Percentiles rank a stretch among this genome's conserved stretches.
Evolutionary conservation across 2,329 filamentous ascomycete genomes (phyloP).

Genomic region (Alternaria atra): DNA sequence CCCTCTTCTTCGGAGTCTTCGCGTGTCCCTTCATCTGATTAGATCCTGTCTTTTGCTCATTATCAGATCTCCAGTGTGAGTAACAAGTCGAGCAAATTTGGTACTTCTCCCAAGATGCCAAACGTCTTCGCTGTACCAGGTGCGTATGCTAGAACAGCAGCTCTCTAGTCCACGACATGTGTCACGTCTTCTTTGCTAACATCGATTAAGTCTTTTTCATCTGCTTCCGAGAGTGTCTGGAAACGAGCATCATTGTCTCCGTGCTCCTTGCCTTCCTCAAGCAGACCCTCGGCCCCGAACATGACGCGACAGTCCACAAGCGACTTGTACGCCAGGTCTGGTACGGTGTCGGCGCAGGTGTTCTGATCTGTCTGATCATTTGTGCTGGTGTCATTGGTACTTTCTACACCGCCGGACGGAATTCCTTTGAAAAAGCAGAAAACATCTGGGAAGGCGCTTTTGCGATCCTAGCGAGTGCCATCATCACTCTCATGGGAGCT

Average conservation of each 20-base stretch:
- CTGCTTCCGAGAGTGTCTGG: conserved; percentile 84
- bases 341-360: conserved; percentile 69
- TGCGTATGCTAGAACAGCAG: conserved; percentile 34
- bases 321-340: conserved; percentile 73
- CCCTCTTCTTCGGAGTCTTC: neutral
- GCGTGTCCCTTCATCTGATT: conserved; percentile 30
- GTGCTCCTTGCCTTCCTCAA: conserved; percentile 88
- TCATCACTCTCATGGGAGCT: conserved; percentile 83
- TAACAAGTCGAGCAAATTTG: conserved; percentile 3
- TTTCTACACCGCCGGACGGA: conserved; percentile 69
- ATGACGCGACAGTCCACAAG: conserved; percentile 71
- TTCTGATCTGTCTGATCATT: conserved; percentile 71
- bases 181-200: neutral
- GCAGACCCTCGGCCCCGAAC: conserved; percentile 74
- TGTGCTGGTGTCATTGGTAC: conserved; percentile 73
- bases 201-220: conserved; percentile 77
- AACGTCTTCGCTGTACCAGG: conserved; percentile 78
- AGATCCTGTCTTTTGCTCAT: conserved; percentile 21
- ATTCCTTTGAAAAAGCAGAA: conserved; percentile 74
- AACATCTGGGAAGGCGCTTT: conserved; percentile 85
- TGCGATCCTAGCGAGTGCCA: conserved; percentile 75
- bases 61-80: conserved; percentile 15
- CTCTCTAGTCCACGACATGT: neutral
- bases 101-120: conserved; percentile 56
- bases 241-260: conserved; percentile 85